Evolutionary conservation across 495 filamentous ascomycete species (phyloP).

Genomic region (Massariosphaeria phaeospora): DNA sequence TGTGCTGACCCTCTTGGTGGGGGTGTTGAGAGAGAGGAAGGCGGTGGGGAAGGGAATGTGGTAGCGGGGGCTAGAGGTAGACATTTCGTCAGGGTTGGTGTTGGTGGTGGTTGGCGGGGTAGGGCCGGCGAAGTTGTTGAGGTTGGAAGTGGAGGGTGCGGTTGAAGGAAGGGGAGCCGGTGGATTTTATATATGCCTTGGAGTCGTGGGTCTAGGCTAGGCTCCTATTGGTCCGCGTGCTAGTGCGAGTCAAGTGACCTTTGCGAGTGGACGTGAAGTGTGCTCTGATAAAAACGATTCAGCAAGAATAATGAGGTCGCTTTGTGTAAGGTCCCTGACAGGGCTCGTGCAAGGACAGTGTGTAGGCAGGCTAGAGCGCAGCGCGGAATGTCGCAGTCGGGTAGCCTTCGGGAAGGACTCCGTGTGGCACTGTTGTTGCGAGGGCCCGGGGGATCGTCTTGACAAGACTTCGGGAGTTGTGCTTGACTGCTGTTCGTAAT

Average conservation of each 20-base stretch:
- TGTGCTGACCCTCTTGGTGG: background rate
- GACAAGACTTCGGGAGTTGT: background rate
- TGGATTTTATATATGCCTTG: background rate
- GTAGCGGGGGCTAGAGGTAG: conserved; percentile 15
- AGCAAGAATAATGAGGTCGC: background rate
- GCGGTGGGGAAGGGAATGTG: conserved; percentile 26
- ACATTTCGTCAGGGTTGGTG: conserved; percentile 10
- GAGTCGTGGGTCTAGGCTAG: conserved; percentile 8
- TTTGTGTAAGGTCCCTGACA: background rate
- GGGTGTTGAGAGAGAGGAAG: conserved; percentile 27
- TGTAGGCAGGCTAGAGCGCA: background rate
- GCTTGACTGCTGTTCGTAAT: background rate
- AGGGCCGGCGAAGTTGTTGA: background rate
- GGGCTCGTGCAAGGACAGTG: background rate
- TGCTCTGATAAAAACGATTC: background rate
- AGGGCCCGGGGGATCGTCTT: conserved; percentile 5
- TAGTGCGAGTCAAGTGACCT: conserved; percentile 20
- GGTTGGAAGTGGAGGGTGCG: background rate
- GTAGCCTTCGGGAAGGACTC: background rate
- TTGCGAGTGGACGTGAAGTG: background rate
- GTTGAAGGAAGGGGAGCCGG: background rate
- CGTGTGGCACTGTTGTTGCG: background rate
- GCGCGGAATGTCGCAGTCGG: conserved; percentile 18
- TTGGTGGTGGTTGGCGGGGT: background rate
- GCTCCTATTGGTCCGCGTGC: conserved; percentile 2